These are phyloP conservation scores for Fusarium sulawesiense DNA, from an alignment of 2,329 filamentous ascomycete species.

Conservation along the genomic window DNA sequence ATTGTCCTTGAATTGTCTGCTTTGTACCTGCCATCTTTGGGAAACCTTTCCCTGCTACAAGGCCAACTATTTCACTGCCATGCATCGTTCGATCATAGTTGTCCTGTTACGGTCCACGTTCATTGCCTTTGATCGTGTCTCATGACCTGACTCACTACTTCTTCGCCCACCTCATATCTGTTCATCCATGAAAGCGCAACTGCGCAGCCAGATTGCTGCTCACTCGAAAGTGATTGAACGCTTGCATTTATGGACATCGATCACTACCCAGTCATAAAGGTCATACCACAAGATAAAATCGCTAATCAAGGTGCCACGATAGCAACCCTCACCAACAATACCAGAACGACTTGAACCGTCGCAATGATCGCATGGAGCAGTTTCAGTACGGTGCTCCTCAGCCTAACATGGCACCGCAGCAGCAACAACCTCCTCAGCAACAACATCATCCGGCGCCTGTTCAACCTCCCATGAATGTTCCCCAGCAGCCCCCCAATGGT, in stretches of 20 bases:
- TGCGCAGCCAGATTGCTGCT: slow-evolving; percentile 24
- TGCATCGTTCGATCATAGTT: slow-evolving; percentile 33
- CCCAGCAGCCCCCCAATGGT: slow-evolving; percentile 53
- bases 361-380: slow-evolving; percentile 56
- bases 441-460: slow-evolving; percentile 53
- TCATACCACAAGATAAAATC: slow-evolving; percentile 41
- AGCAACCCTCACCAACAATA: slow-evolving; percentile 60
- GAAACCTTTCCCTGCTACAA: slow-evolving; percentile 29
- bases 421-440: slow-evolving; percentile 50
- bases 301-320: slow-evolving; percentile 47
- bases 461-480: slow-evolving; percentile 56
- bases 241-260: slow-evolving; percentile 16
- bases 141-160: slow-evolving; percentile 2
- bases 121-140: slow-evolving; percentile 1
- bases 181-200: slow-evolving; percentile 27
- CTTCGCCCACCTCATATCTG: slow-evolving; percentile 36
- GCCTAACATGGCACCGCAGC: slow-evolving; percentile 53
- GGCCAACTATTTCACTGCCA: slow-evolving; percentile 30
- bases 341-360: slow-evolving; percentile 62
- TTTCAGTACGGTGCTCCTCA: slow-evolving; percentile 56
- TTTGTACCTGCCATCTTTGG: slow-evolving; percentile 34
- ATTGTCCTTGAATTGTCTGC: slow-evolving; percentile 56
- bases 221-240: slow-evolving; percentile 19
- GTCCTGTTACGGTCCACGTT: background rate
- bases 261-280: slow-evolving; percentile 44